A percentile compares a stretch with the other conserved stretches of the same genome.
Conservation (phyloP, 495 filamentous ascomycete genomes). For the Hypoxylon fuscum region DNA sequence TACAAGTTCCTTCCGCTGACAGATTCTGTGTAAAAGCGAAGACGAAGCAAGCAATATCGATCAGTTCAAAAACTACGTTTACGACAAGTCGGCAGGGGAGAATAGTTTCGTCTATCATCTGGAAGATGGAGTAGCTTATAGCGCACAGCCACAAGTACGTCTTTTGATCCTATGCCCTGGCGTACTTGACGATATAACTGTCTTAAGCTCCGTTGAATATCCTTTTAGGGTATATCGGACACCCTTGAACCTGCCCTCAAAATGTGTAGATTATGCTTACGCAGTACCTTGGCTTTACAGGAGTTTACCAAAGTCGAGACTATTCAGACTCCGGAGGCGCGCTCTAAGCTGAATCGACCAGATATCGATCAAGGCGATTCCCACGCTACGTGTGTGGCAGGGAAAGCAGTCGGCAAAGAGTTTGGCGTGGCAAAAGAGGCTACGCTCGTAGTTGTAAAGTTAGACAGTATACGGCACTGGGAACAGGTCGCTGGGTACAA, state of each 20-base stretch:
- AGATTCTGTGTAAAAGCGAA: not conserved
- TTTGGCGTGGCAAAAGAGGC: not conserved
- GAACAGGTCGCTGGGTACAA: not conserved
- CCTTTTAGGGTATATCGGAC: not conserved
- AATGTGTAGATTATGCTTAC: not conserved
- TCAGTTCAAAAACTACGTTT: not conserved
- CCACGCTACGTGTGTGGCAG: not conserved
- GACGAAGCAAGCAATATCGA: not conserved
- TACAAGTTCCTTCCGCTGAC: not conserved
- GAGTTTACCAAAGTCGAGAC: slow-evolving; percentile 3
- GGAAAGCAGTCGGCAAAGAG: not conserved
- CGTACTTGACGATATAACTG: too few relatives aligned
- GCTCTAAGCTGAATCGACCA: not conserved
- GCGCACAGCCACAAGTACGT: not conserved
- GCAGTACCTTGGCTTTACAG: not conserved
- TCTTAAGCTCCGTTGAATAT: not conserved
- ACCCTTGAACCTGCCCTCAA: not conserved
- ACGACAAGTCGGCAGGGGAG: not conserved
- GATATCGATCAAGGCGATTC: not conserved
- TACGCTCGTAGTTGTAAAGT: not conserved
- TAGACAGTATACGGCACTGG: not conserved
- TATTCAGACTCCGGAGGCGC: not conserved
- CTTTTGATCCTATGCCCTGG: not conserved
- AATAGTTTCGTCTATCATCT: slow-evolving; percentile 4
- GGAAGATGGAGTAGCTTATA: slow-evolving; percentile 1